These are phyloP conservation scores for Neurospora discreta DNA, from an alignment of 495 filamentous ascomycete genomes.

Conservation along the genomic window DNA sequence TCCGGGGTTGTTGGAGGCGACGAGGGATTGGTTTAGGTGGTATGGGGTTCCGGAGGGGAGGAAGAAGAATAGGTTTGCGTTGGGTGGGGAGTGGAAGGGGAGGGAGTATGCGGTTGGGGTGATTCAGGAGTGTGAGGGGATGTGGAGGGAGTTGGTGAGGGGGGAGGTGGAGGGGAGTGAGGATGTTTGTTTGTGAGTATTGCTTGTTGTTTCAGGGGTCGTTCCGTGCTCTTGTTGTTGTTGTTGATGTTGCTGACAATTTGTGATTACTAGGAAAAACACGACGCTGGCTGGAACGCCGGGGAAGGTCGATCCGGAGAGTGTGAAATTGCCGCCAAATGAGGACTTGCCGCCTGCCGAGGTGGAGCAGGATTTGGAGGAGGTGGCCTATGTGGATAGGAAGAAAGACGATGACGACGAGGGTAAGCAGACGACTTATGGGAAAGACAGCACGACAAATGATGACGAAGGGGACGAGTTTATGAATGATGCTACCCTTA, in stretches of 20 bases:
- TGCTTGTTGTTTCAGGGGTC: not conserved
- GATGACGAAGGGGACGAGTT: too few species aligned
- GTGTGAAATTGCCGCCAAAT: constrained; percentile 10
- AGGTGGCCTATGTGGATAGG: constrained; percentile 3
- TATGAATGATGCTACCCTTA: not conserved
- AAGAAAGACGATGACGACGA: not conserved
- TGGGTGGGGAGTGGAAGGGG: constrained; percentile 6
- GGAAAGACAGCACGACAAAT: too few species aligned
- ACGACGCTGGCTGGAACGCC: constrained; percentile 14
- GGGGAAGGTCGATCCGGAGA: constrained; percentile 11
- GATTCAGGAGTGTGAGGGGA: constrained; percentile 7
- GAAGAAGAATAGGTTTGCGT: constrained; percentile 6
- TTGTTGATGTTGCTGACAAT: not conserved
- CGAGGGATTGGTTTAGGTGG: constrained; percentile 18
- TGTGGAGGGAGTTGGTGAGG: constrained; percentile 12
- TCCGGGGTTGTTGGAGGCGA: constrained; percentile 18
- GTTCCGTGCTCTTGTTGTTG: too few species aligned
- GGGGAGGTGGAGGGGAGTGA: constrained; percentile 9
- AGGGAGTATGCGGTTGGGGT: constrained; percentile 8
- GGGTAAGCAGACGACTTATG: too few species aligned
- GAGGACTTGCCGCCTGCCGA: constrained; percentile 13
- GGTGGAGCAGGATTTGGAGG: constrained; percentile 7
- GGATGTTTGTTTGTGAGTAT: constrained; percentile 8
- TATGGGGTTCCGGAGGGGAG: constrained; percentile 16
- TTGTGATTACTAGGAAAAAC: constrained; percentile 9